Evolutionary conservation across 345 rosid genomes (phyloP).

Genomic region (Mangifera indica): DNA sequence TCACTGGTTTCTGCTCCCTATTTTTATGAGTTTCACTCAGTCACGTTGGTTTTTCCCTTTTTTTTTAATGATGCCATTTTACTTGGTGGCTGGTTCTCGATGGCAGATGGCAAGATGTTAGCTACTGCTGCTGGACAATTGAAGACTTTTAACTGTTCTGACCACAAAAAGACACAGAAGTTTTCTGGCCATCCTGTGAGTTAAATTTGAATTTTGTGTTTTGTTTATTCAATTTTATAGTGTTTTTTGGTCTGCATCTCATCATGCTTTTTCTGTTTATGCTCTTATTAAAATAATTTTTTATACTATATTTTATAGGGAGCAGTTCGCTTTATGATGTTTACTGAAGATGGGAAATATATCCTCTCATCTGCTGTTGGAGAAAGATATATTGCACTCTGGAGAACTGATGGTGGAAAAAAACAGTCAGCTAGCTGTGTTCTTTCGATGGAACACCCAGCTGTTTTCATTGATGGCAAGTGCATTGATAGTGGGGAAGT

Average conservation of each 20-base stretch:
- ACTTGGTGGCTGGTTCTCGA: constrained; percentile 14
- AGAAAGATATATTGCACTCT: constrained; percentile 77
- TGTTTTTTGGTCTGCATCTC: constrained; percentile 6
- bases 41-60: constrained; percentile 5
- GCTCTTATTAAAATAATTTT: constrained; percentile 11
- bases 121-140: constrained; percentile 84
- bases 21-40: neutral
- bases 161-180: constrained; percentile 78
- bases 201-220: constrained; percentile 12
- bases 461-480: constrained; percentile 70
- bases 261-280: constrained; percentile 2
- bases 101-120: constrained; percentile 66
- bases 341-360: constrained; percentile 75
- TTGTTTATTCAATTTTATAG: neutral
- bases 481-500: constrained; percentile 38
- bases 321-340: constrained; percentile 70
- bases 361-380: constrained; percentile 78
- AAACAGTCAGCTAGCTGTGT: constrained; percentile 85
- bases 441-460: constrained; percentile 95
- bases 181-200: constrained; percentile 96
- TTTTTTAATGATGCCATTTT: constrained; percentile 21
- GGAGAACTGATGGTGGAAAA: constrained; percentile 72
- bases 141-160: constrained; percentile 62
- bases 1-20: neutral
- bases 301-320: constrained; percentile 42